Percentiles rank a stretch among this genome's conserved stretches.
These are phyloP conservation scores for Aspergillus piperis DNA, from an alignment of 2,329 filamentous ascomycete genomes.

Conservation along the genomic window DNA sequence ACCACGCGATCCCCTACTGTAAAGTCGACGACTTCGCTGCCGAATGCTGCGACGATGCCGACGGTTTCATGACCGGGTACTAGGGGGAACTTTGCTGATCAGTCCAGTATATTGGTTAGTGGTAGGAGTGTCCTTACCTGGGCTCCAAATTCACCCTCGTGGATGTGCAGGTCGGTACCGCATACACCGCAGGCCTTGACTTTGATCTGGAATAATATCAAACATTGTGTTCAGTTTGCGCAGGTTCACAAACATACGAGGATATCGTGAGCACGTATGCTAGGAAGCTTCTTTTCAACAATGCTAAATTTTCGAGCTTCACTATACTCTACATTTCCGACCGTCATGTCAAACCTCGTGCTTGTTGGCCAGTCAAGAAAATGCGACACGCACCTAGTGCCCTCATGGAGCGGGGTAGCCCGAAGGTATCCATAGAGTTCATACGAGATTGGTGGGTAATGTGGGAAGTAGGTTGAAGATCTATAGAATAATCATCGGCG, in stretches of 20 bases:
- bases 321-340: conserved; percentile 48
- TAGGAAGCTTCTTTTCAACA: conserved; percentile 63
- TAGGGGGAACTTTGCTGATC: conserved; percentile 55
- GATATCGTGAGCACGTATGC: conserved; percentile 61
- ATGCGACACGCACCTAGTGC: neutral
- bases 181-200: conserved; percentile 68
- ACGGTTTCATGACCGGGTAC: conserved; percentile 70
- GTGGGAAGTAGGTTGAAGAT: neutral
- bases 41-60: conserved; percentile 62
- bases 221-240: neutral
- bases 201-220: conserved; percentile 50
- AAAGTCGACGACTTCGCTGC: conserved; percentile 61
- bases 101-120: no score
- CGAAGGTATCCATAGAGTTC: neutral
- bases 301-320: conserved; percentile 63
- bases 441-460: neutral
- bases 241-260: conserved; percentile 39
- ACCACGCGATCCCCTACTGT: conserved; percentile 64
- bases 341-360: neutral
- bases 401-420: neutral
- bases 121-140: conserved; percentile 42
- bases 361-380: neutral
- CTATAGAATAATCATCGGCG: neutral
- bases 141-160: conserved; percentile 67
- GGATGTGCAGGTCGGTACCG: conserved; percentile 55